Evolutionary conservation across 805 yeast species (phyloP).

Genomic region (Saccharomycopsis amapae): DNA sequence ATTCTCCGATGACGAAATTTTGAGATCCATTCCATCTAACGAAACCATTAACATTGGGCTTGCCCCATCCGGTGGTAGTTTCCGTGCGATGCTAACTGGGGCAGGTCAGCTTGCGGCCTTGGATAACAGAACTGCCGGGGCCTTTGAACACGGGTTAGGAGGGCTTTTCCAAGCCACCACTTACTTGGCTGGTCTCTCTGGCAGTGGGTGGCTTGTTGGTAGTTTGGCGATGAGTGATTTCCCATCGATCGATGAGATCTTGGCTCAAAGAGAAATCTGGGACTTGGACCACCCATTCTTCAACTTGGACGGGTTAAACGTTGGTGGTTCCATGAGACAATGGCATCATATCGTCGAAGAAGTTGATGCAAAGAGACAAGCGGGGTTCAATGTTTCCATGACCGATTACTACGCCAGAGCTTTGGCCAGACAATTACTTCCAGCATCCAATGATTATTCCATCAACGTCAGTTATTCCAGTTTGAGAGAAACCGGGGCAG

Average conservation of each 20-base stretch:
- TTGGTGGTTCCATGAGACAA: constrained; percentile 32
- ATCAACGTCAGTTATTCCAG: constrained; percentile 55
- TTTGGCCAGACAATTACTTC: constrained; percentile 63
- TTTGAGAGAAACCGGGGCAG: constrained; percentile 53
- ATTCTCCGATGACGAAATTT: constrained; percentile 24
- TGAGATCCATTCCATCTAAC: constrained; percentile 36
- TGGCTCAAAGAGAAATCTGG: constrained; percentile 32
- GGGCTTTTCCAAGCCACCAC: constrained; percentile 67
- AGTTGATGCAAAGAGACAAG: constrained; percentile 42
- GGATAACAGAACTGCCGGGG: constrained; percentile 60
- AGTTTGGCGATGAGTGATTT: constrained; percentile 64
- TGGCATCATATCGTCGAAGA: constrained; percentile 32
- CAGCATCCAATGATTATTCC: constrained; percentile 37
- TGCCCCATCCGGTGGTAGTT: constrained; percentile 85
- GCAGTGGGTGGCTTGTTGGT: constrained; percentile 78
- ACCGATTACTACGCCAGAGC: constrained; percentile 80
- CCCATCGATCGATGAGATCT: constrained; percentile 57
- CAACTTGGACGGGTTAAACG: constrained; percentile 58
- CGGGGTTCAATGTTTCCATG: constrained; percentile 61
- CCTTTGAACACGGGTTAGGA: constrained; percentile 53
- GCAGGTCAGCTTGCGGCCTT: constrained; percentile 79
- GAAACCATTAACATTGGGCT: constrained; percentile 48
- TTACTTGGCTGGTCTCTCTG: constrained; percentile 74
- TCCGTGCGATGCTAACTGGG: constrained; percentile 78
- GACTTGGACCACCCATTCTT: constrained; percentile 39